Conservation (phyloP, 164 flowering plant species). For the Hamamelis virginiana region DNA sequence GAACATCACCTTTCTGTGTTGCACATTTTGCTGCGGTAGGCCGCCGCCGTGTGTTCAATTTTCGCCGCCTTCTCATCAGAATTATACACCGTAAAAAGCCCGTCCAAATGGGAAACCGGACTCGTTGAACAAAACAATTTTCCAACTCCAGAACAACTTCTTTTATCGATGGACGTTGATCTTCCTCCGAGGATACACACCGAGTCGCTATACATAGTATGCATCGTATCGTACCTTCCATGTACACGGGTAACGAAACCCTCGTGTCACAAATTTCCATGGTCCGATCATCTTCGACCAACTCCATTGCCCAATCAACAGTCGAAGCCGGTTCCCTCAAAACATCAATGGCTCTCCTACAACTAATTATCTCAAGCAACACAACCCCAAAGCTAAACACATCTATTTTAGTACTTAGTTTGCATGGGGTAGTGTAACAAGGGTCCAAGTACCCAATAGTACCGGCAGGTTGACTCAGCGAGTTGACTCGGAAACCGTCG, state of each 20-base stretch:
- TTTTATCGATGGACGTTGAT: slow-evolving; percentile 28
- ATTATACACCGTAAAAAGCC: slow-evolving; percentile 9
- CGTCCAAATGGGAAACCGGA: slow-evolving; percentile 26
- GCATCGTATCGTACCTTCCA: slow-evolving; percentile 21
- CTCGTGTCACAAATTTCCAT: slow-evolving; percentile 29
- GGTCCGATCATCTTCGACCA: slow-evolving; percentile 18
- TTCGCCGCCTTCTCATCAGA: slow-evolving; percentile 8
- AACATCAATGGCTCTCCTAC: slow-evolving; percentile 52
- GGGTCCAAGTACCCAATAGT: slow-evolving; percentile 83
- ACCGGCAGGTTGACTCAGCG: slow-evolving; percentile 53
- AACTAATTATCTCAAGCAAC: slow-evolving; percentile 57
- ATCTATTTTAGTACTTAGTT: slow-evolving; percentile 61
- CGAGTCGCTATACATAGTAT: slow-evolving; percentile 40
- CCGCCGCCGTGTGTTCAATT: background rate
- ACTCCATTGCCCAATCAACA: slow-evolving; percentile 38
- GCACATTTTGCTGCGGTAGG: background rate
- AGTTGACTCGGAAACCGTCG: slow-evolving; percentile 9
- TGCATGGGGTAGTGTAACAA: slow-evolving; percentile 46
- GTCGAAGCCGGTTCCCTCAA: slow-evolving; percentile 37
- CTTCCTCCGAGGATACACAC: slow-evolving; percentile 28
- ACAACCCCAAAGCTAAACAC: slow-evolving; percentile 73
- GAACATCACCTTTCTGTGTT: slow-evolving; percentile 1
- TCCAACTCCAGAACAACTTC: slow-evolving; percentile 31
- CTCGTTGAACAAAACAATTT: slow-evolving; percentile 10
- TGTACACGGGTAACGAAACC: slow-evolving; percentile 14